phyloP scores from a whole-genome alignment of 345 rosid species.

The thale cress (Arabidopsis thaliana) region TAIR10.1 NC_003074.8:20535001-20535500 shows the following conservation, averaged over 20 bases:
- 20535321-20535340: background rate
- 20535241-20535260: background rate
- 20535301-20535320: background rate
- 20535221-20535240: slow-evolving; percentile 61
- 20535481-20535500: slow-evolving; percentile 78
- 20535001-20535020: slow-evolving; percentile 62
- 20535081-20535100: slow-evolving; percentile 65
- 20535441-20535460: slow-evolving; percentile 65
- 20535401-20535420: slow-evolving; percentile 80
- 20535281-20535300: background rate
- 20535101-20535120: slow-evolving; percentile 85
- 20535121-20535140: slow-evolving; percentile 83
- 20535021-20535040: background rate
- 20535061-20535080: background rate
- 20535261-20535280: slow-evolving; percentile 35
- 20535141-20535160: slow-evolving; percentile 85
- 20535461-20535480: slow-evolving; percentile 54
- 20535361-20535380: background rate
- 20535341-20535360: background rate
- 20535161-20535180: slow-evolving; percentile 68
- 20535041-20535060: slow-evolving; percentile 13
- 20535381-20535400: slow-evolving; percentile 67
- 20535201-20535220: slow-evolving; percentile 99
- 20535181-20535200: slow-evolving; percentile 87
- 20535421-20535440: slow-evolving; percentile 74